Evolutionary conservation across 2,329 filamentous ascomycete genomes (phyloP), one percentile per base, ranked within the genome.

Genomic region (Macrophomina phaseolina): DNA sequence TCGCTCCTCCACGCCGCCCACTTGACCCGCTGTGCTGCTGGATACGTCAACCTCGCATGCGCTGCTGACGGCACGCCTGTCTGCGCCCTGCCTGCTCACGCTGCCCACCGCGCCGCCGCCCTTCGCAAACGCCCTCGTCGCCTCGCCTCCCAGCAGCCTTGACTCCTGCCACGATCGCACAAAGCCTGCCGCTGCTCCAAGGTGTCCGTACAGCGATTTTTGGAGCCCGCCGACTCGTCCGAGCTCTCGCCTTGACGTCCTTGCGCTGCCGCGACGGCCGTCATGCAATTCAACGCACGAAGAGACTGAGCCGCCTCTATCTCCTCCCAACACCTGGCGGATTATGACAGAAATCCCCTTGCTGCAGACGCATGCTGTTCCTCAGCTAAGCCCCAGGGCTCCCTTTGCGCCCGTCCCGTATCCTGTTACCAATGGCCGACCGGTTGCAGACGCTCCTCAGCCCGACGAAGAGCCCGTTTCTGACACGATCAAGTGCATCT

Each of bases 401-500:
- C 66, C 70, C 61, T 75, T 72, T 68, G 70, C 67, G 34, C 40
- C 56, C 70, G 71, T 73, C 69, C 73, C 74, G 62, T 75, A 74
- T 67, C 68, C 77, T 67, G 75, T 74, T 69, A 69, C 75, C 61
- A 78, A 77, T 71, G 75, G 74, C 74, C 76, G 74, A 40, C 75
- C 75, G 68, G 70, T 68, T 42, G 69, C 76, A n/a, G 76, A 79
- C 67, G 36, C 67, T 16, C 63, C 58, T 56, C 73, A 73, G 45
- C 68, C 74, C 71, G 85, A 90, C 67, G 77, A 79, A 74, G 88
- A 90, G 70, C 91, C 94, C 80, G 91, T 94, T 80, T 91, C 91
- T 18, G 97, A 96, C 79, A 96, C 92, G 68, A 97, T 98, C 83
- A 97, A 96, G 85, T 99, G 95, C 86, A 97, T 98, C 73, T 99